Percentiles rank a stretch among this genome's conserved stretches.
Evolutionary conservation across 2,329 filamentous ascomycete species (phyloP).

Genomic region (Fusarium ambrosium): DNA sequence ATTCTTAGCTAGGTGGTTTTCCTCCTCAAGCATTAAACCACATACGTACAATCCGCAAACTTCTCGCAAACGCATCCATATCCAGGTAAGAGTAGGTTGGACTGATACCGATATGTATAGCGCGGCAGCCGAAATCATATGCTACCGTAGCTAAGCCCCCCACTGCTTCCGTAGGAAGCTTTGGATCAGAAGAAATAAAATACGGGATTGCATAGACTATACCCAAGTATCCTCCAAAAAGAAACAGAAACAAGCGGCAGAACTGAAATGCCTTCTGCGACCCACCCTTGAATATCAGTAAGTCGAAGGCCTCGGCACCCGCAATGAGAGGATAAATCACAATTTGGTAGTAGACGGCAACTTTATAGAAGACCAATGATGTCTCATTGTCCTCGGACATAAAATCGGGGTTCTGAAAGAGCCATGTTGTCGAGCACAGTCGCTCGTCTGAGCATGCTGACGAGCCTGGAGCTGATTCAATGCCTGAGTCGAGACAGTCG

Average conservation of each 20-base stretch:
- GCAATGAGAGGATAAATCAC: background rate
- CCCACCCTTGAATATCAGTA: background rate
- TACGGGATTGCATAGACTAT: background rate
- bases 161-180: background rate
- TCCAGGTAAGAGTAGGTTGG: background rate
- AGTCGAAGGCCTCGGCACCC: background rate
- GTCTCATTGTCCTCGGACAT: background rate
- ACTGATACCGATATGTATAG: slow-evolving; percentile 1
- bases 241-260: background rate
- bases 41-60: background rate
- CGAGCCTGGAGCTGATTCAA: background rate
- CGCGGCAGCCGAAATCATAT: background rate
- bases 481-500: background rate
- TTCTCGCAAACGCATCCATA: background rate
- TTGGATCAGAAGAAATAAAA: background rate
- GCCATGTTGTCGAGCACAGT: background rate
- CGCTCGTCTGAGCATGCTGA: background rate
- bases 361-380: background rate
- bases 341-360: background rate
- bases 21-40: background rate
- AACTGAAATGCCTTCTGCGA: background rate
- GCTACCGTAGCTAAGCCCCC: slow-evolving; percentile 3
- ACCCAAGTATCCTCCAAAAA: background rate
- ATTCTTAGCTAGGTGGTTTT: background rate
- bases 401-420: slow-evolving; percentile 4